Evolutionary conservation across 2,329 filamentous ascomycete species (phyloP).

Genomic region (Rutstroemia sydowiana): DNA sequence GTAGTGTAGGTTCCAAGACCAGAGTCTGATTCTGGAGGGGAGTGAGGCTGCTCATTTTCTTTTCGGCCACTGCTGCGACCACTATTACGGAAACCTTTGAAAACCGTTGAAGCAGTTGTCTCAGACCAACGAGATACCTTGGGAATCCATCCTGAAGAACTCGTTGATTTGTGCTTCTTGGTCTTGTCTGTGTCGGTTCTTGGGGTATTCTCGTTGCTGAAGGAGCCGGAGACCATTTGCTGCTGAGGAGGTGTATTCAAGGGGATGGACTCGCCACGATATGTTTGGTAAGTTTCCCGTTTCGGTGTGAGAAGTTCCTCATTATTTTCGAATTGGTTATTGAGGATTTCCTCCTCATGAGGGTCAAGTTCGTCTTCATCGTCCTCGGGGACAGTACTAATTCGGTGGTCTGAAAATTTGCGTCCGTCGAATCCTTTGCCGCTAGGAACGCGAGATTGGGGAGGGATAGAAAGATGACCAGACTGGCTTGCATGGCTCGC

Average conservation of each 20-base stretch:
- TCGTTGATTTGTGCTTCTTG: constrained; percentile 82
- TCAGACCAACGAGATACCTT: constrained; percentile 98
- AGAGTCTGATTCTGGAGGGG: constrained; percentile 66
- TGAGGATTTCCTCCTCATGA: constrained; percentile 41
- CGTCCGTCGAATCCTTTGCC: constrained; percentile 32
- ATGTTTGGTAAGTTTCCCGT: constrained; percentile 35
- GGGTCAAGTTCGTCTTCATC: constrained; percentile 58
- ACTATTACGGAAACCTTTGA: constrained; percentile 67
- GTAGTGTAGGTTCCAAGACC: constrained; percentile 52
- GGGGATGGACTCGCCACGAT: constrained; percentile 46
- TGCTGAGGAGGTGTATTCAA: constrained; percentile 53
- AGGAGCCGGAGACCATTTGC: constrained; percentile 30
- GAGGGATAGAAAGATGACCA: constrained; percentile 61
- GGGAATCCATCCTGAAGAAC: constrained; percentile 71
- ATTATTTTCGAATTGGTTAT: constrained; percentile 50
- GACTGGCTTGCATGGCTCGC: constrained; percentile 68
- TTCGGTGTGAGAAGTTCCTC: constrained; percentile 55
- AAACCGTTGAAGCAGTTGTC: constrained; percentile 83
- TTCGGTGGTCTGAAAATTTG: constrained; percentile 66
- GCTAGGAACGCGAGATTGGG: constrained; percentile 37
- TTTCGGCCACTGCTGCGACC: constrained; percentile 49
- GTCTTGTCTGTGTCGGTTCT: constrained; percentile 54
- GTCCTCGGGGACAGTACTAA: constrained; percentile 82
- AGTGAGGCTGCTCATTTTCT: constrained; percentile 14
- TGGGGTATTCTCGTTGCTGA: constrained; percentile 75